Conservation (phyloP, 768 basidiomycete species). For the Pleurotus ostreatus region DNA sequence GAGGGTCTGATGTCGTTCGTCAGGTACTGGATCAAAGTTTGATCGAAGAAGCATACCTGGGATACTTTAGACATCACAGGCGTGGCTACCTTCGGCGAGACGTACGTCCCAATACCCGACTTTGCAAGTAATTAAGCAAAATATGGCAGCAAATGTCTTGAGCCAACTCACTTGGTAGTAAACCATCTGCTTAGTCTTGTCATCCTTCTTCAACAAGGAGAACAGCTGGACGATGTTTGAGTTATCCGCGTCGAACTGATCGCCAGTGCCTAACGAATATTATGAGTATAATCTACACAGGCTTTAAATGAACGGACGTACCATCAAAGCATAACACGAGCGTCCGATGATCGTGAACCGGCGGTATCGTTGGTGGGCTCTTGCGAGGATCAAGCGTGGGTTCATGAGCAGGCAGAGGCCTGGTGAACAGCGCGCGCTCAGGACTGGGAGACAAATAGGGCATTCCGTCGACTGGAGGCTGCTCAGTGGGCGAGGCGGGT, state of each 20-base stretch:
- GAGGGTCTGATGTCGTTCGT: constrained; percentile 26
- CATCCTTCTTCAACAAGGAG: constrained; percentile 48
- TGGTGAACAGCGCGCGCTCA: background rate
- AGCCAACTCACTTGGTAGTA: constrained; percentile 47
- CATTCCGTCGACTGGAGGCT: background rate
- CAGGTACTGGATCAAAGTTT: background rate
- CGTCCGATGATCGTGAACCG: constrained; percentile 33
- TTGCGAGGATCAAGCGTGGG: constrained; percentile 17
- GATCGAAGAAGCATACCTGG: constrained; percentile 24
- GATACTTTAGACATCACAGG: constrained; percentile 32
- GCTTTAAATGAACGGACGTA: background rate
- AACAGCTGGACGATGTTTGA: constrained; percentile 53
- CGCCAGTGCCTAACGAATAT: constrained; percentile 30
- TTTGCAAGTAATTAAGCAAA: background rate
- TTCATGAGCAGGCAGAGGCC: constrained; percentile 9
- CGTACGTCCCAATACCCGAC: constrained; percentile 25
- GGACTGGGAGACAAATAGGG: background rate
- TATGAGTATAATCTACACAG: background rate
- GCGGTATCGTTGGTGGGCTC: constrained; percentile 34
- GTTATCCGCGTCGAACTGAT: constrained; percentile 49
- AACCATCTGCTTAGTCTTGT: constrained; percentile 47
- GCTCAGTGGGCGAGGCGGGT: too few relatives aligned
- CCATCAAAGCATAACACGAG: constrained; percentile 57
- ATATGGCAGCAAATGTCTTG: background rate
- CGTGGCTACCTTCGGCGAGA: constrained; percentile 29